Base-by-base conservation (phyloP, 805 yeast species). In the Nakazawaea populi region DNA sequence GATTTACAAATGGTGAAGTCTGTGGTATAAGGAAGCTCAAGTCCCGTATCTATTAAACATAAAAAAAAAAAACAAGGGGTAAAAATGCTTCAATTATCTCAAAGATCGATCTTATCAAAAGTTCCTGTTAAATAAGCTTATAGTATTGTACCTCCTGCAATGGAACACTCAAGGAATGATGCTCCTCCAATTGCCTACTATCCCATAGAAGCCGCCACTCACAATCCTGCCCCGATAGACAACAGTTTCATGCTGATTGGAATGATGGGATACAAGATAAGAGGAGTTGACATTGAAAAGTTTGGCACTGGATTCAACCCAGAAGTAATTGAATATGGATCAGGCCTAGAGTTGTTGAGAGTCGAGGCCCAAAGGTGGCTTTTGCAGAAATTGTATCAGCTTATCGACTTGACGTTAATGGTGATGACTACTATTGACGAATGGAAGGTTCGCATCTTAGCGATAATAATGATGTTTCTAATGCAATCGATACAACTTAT, bases 291-390 rank as follows among this genome's bases (percentile, higher is more conserved):
- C 9, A 10, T 47, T 11, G 46, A 18, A 5, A 43, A 32, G 10
- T 47, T 42, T 29, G 34, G 50, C 12, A 35, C 6, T 34, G 50
- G 46, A 27, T 37, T 46, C 24, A 34, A 46, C 32, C 43, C 42
- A 18, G 18, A 24, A 7, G 7, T 30, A 27, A 11, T 43, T 24
- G n/a, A 46, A 8, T 4, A 31, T 12, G 43, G 30, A 11, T 12
- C 14, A 18, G 14, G 18, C 5, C 4, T 29, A 10, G 39, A 41
- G 30, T 39, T 39, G 12, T 9, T 46, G 2, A 27, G 14, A 1
- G n/a, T 47, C 4, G 28, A 29, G 7, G 10, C 28, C 32, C 32
- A 36, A 12, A 24, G 41, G 5, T 36, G 18, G 35, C 6, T 35
- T 6, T 44, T 44, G 4, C 9, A 12, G 12, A 5, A n/a, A 6